A percentile compares a stretch with the other conserved stretches of the same genome.
Conservation (phyloP, 2,329 filamentous ascomycete genomes). For the Colletotrichum neosansevieriae region DNA sequence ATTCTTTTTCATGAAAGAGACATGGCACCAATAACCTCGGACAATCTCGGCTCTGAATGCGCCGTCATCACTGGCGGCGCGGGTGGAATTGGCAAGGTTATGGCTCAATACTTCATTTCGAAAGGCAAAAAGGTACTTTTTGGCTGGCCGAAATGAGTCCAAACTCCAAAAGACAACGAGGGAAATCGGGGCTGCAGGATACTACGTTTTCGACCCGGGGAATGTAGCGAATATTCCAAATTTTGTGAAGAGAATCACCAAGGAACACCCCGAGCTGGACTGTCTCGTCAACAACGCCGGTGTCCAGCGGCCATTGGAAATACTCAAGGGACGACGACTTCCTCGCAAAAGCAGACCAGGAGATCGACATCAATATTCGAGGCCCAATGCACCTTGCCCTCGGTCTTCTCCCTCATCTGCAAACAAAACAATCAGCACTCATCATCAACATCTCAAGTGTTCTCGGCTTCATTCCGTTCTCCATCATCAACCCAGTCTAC, state of each 20-base stretch:
- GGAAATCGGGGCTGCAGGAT: slow-evolving; percentile 59
- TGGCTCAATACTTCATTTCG: slow-evolving; percentile 60
- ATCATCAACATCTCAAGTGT: slow-evolving; percentile 68
- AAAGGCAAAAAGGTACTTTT: slow-evolving; percentile 62
- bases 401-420: slow-evolving; percentile 62
- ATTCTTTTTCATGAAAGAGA: no score
- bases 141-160: slow-evolving; percentile 66
- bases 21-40: slow-evolving; percentile 4
- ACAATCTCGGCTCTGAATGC: slow-evolving; percentile 53
- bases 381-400: slow-evolving; percentile 69
- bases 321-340: slow-evolving; percentile 56
- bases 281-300: slow-evolving; percentile 71
- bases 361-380: slow-evolving; percentile 69
- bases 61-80: slow-evolving; percentile 64
- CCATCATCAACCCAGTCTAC: slow-evolving; percentile 68
- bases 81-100: slow-evolving; percentile 63
- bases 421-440: slow-evolving; percentile 52
- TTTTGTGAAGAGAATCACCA: slow-evolving; percentile 59
- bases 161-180: slow-evolving; percentile 59
- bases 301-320: slow-evolving; percentile 65
- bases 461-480: slow-evolving; percentile 64
- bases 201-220: slow-evolving; percentile 66
- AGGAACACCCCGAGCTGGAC: slow-evolving; percentile 62
- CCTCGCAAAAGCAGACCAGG: slow-evolving; percentile 64
- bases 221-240: slow-evolving; percentile 55